These are phyloP conservation scores for Penicillium brasilianum DNA, from an alignment of 2,329 filamentous ascomycete genomes.

Conservation along the genomic window DNA sequence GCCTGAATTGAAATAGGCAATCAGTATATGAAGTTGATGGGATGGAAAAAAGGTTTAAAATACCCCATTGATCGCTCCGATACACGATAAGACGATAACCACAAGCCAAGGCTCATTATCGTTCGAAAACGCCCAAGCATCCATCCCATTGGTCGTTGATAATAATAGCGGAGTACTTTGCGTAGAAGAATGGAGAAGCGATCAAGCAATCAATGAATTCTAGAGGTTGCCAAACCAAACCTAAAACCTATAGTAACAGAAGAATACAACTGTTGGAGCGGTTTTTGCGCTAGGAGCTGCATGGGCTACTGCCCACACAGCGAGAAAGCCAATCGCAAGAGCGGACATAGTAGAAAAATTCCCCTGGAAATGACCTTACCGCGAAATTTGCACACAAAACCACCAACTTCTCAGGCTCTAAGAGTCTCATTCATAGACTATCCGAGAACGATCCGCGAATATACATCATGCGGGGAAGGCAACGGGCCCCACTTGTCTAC, in stretches of 20 bases:
- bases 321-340: conserved; percentile 16
- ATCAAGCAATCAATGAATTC: neutral
- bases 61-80: neutral
- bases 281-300: conserved; percentile 29
- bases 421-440: no score
- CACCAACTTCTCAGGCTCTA: no score
- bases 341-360: conserved; percentile 15
- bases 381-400: neutral
- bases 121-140: no score
- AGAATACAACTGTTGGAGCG: conserved; percentile 29
- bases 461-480: conserved; percentile 15
- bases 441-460: conserved; percentile 5
- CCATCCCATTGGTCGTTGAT: neutral
- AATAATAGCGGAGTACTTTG: neutral
- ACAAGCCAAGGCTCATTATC: neutral
- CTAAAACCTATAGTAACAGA: neutral
- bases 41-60: neutral
- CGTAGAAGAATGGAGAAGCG: neutral
- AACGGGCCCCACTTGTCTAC: conserved; percentile 14
- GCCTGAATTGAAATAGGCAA: neutral
- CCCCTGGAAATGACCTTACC: neutral
- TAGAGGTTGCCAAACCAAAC: neutral
- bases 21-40: neutral
- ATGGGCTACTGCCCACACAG: conserved; percentile 21
- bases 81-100: neutral